These are phyloP conservation scores for Quercus tomentella DNA, from an alignment of 331 rosid genomes.

Conservation along the genomic window DNA sequence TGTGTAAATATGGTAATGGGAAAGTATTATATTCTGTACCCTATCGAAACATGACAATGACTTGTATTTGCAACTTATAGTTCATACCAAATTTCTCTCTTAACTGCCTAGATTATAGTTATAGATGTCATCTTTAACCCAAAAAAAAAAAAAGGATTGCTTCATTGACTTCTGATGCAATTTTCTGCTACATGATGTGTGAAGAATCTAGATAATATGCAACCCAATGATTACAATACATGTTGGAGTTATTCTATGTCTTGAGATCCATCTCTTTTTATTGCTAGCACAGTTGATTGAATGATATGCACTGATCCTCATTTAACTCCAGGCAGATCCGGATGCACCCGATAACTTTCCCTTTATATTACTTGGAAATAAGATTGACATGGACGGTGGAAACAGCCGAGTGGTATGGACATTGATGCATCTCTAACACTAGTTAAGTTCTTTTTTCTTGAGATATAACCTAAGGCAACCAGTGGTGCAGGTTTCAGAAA, in stretches of 20 bases:
- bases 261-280: not conserved
- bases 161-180: not conserved
- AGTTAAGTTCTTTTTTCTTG: not conserved
- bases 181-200: not conserved
- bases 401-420: constrained; percentile 52
- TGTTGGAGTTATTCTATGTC: not conserved
- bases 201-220: not conserved
- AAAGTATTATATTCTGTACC: not conserved
- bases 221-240: not conserved
- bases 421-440: not conserved
- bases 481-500: constrained; percentile 59
- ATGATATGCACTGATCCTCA: not conserved
- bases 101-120: not conserved
- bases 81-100: not conserved
- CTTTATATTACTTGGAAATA: constrained; percentile 76
- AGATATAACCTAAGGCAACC: not conserved
- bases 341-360: constrained; percentile 56
- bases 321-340: constrained; percentile 55
- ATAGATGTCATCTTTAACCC: not conserved
- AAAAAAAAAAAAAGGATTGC: not conserved
- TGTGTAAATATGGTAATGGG: not conserved
- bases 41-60: not conserved
- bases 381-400: constrained; percentile 67
- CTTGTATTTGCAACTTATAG: not conserved
- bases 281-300: not conserved